Conservation (phyloP, 805 yeast genomes). For the Yarrowia yakushimensis region DNA sequence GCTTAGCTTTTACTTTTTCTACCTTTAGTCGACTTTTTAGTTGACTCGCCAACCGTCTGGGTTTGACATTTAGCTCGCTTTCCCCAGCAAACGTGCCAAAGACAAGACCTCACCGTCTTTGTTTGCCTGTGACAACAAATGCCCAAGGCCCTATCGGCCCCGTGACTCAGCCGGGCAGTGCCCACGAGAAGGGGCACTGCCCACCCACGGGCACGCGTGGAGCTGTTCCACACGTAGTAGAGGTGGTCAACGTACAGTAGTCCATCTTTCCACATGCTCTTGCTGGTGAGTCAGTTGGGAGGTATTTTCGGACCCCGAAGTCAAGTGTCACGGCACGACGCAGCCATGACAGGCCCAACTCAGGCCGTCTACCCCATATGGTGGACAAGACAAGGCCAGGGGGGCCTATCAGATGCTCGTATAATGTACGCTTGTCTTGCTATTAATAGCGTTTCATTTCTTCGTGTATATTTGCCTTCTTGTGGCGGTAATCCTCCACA, state of each 20-base stretch:
- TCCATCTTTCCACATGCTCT: background rate
- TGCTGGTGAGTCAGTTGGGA: background rate
- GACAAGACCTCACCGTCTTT: conserved; percentile 12
- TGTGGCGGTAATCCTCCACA: no score
- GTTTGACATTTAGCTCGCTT: conserved; percentile 6
- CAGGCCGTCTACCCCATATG: no score
- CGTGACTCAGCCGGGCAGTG: conserved; percentile 20
- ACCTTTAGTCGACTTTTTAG: conserved; percentile 7
- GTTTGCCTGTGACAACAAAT: background rate
- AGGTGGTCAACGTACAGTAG: background rate
- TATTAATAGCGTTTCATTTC: no score
- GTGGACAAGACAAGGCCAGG: no score
- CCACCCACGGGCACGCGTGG: background rate
- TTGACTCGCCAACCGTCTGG: background rate
- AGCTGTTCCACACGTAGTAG: background rate
- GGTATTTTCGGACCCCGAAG: background rate
- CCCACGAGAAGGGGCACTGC: conserved; percentile 19
- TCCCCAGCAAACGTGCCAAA: background rate
- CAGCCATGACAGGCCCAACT: no score
- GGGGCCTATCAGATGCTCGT: no score
- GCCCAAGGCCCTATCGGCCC: background rate
- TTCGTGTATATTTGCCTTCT: background rate
- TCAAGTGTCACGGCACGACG: no score
- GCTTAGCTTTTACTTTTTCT: background rate
- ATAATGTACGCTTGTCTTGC: no score